Percentiles rank a stretch among this genome's conserved stretches.
phyloP scores from a whole-genome alignment of 192 early-diverging fungal species.

The Geranomyces variabilis region DNA sequence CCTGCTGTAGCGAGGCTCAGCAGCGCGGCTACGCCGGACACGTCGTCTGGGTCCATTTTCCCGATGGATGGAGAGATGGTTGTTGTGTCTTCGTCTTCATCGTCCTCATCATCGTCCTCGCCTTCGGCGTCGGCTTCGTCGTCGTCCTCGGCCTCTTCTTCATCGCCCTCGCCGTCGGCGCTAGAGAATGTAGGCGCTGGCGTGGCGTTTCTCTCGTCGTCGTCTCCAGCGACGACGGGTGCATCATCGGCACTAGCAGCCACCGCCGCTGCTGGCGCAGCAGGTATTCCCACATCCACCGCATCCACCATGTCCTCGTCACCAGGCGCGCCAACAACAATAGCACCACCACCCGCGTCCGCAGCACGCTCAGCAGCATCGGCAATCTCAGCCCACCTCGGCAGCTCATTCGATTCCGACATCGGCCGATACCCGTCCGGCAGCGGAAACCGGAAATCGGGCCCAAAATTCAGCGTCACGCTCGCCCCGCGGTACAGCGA shows the following conservation, averaged over 20 bases:
- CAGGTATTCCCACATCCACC: too few relatives aligned
- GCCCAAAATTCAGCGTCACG: constrained; percentile 70
- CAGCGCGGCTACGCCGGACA: neutral
- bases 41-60: constrained; percentile 17
- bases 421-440: constrained; percentile 46
- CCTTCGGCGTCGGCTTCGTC: neutral
- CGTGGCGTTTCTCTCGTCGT: constrained; percentile 6
- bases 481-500: constrained; percentile 68
- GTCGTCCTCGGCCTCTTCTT: constrained; percentile 25
- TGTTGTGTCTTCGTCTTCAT: neutral
- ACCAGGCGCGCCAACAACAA: too few relatives aligned
- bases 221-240: neutral
- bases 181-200: neutral
- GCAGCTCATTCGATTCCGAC: constrained; percentile 28
- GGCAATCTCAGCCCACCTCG: constrained; percentile 1
- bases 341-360: too few relatives aligned
- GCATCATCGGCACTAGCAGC: neutral
- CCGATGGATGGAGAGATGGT: neutral
- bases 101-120: neutral
- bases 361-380: neutral
- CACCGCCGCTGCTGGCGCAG: neutral
- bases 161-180: constrained; percentile 20
- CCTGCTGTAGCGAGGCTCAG: constrained; percentile 1
- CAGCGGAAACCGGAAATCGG: constrained; percentile 63
- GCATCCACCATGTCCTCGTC: too few relatives aligned